A percentile compares a stretch with the other conserved stretches of the same genome.
Conservation (phyloP, 306 rosid genomes). For the Vachellia collinsii region DNA sequence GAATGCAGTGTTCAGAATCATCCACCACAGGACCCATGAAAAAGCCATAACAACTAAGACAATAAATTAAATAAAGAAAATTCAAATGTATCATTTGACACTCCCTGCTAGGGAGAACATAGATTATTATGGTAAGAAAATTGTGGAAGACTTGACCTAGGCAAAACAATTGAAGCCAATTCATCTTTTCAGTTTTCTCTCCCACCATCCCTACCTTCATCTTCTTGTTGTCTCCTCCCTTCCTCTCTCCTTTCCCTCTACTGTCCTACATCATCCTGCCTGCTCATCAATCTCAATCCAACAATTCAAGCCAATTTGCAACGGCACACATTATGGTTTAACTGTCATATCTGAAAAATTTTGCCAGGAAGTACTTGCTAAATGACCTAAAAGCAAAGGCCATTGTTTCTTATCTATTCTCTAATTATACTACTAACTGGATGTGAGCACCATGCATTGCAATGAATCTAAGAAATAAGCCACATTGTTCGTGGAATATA, state of each 20-base stretch:
- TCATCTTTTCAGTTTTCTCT: not conserved
- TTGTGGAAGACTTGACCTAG: not conserved
- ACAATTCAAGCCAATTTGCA: not conserved
- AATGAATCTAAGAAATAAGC: not conserved
- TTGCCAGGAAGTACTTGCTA: not conserved
- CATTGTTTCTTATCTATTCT: not conserved
- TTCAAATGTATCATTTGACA: not conserved
- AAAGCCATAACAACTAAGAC: slow-evolving; percentile 9
- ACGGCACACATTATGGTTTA: slow-evolving; percentile 6
- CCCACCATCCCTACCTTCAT: not conserved
- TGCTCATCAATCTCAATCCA: slow-evolving; percentile 13
- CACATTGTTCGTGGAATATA: not conserved
- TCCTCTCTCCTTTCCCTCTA: not conserved
- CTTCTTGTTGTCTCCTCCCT: not conserved
- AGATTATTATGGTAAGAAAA: not conserved
- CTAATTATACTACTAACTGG: not conserved
- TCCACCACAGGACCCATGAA: slow-evolving; percentile 20
- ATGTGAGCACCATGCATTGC: not conserved
- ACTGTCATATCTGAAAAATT: not conserved
- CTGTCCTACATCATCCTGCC: not conserved
- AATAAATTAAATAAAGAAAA: not conserved
- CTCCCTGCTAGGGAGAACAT: not conserved
- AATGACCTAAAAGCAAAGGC: not conserved
- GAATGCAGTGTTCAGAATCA: not conserved
- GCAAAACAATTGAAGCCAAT: not conserved